A percentile compares a stretch with the other conserved stretches of the same genome.
Conservation (phyloP, 208 protist species). For the Trypanosoma cruzi region DNA sequence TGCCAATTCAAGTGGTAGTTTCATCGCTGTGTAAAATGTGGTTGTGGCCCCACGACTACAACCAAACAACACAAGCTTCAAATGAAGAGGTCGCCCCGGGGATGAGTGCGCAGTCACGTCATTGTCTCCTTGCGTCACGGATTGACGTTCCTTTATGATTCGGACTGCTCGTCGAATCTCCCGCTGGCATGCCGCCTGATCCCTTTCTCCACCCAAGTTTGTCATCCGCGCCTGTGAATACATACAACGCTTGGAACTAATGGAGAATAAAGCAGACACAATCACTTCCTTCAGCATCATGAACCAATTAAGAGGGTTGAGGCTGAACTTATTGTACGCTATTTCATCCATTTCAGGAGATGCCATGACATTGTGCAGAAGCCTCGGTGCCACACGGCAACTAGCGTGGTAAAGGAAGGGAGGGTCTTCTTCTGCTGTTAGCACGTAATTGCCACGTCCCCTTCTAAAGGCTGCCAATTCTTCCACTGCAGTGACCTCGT, state of each 20-base stretch:
- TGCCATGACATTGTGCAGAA: slow-evolving; percentile 78
- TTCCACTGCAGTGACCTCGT: not conserved
- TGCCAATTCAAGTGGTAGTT: slow-evolving; percentile 61
- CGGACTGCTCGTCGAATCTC: slow-evolving; percentile 68
- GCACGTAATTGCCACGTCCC: slow-evolving; percentile 8
- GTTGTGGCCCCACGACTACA: slow-evolving; percentile 82
- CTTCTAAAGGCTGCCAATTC: not conserved
- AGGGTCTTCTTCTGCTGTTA: slow-evolving; percentile 28
- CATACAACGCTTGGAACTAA: slow-evolving; percentile 42
- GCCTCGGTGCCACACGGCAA: slow-evolving; percentile 59
- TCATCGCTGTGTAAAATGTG: slow-evolving; percentile 82
- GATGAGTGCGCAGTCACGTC: not conserved
- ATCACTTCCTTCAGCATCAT: slow-evolving; percentile 61
- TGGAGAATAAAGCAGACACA: slow-evolving; percentile 50
- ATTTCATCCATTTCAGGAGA: slow-evolving; percentile 81
- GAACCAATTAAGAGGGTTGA: slow-evolving; percentile 70
- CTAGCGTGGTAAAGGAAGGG: slow-evolving; percentile 56
- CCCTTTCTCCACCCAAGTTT: slow-evolving; percentile 60
- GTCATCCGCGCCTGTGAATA: slow-evolving; percentile 67
- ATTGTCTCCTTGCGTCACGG: not conserved
- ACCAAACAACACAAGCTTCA: slow-evolving; percentile 84
- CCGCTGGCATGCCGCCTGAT: slow-evolving; percentile 70
- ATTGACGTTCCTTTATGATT: slow-evolving; percentile 32
- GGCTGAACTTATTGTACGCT: slow-evolving; percentile 44
- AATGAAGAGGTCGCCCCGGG: slow-evolving; percentile 11